These are phyloP conservation scores for Setaria viridis DNA, from an alignment of 202 grass and related monocot genomes.

Conservation along the genomic window DNA sequence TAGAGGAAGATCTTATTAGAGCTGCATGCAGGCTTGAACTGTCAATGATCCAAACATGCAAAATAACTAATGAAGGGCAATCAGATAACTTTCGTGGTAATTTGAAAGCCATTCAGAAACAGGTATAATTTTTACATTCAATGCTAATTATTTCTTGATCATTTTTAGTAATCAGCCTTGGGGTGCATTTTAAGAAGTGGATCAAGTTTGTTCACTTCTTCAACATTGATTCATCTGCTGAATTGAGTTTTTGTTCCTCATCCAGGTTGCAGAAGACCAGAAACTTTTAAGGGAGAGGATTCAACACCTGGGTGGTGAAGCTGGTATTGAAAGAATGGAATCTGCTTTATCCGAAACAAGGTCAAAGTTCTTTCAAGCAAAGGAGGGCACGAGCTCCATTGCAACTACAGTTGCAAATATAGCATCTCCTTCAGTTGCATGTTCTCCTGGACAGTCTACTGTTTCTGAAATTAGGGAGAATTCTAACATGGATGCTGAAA, in stretches of 20 bases:
- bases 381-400: slow-evolving; percentile 45
- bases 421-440: slow-evolving; percentile 45
- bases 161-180: slow-evolving; percentile 1
- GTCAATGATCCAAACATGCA: slow-evolving; percentile 94
- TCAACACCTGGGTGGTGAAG: slow-evolving; percentile 65
- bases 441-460: slow-evolving; percentile 47
- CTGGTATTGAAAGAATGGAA: slow-evolving; percentile 86
- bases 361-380: slow-evolving; percentile 78
- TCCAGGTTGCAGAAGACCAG: slow-evolving; percentile 85
- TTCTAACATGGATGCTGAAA: slow-evolving; percentile 38
- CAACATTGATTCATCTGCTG: slow-evolving; percentile 21
- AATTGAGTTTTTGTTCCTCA: slow-evolving; percentile 25
- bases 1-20: slow-evolving; percentile 89
- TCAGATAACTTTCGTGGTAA: slow-evolving; percentile 58
- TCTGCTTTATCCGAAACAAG: slow-evolving; percentile 75
- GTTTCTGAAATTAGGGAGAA: slow-evolving; percentile 43
- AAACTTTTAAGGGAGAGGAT: slow-evolving; percentile 83
- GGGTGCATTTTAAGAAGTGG: slow-evolving; percentile 8
- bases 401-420: slow-evolving; percentile 46
- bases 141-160: slow-evolving; percentile 32
- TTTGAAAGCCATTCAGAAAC: slow-evolving; percentile 72
- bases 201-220: slow-evolving; percentile 25
- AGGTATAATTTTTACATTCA: slow-evolving; percentile 59
- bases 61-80: slow-evolving; percentile 60
- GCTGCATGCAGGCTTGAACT: slow-evolving; percentile 86